Percentiles rank a stretch among this genome's conserved stretches.
phyloP scores from a whole-genome alignment of 1,139 yeast species.

The Kluyveromyces sp. region DNA sequence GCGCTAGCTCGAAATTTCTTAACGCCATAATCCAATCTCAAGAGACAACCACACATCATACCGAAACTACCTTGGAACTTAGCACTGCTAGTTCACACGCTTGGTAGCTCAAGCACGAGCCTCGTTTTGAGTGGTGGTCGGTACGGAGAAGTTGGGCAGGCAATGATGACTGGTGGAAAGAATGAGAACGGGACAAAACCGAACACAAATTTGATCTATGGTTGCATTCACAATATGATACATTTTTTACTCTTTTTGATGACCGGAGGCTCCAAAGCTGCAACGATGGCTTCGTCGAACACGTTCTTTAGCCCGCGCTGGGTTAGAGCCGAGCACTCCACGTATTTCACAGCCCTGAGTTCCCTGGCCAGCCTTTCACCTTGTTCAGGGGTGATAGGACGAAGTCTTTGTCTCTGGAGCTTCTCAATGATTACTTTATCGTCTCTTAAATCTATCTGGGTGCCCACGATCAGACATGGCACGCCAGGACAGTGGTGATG shows the following conservation, averaged over 20 bases:
- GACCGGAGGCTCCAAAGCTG: constrained; percentile 88
- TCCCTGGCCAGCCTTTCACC: constrained; percentile 93
- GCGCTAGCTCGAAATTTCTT: too few relatives aligned
- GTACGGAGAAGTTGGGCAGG: too few relatives aligned
- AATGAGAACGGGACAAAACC: too few relatives aligned
- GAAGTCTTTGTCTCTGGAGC: constrained; percentile 80
- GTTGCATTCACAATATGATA: constrained; percentile 67
- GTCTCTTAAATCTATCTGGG: constrained; percentile 89
- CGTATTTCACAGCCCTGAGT: constrained; percentile 89
- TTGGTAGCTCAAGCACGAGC: too few relatives aligned
- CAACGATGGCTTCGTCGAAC: constrained; percentile 95
- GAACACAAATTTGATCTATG: too few relatives aligned
- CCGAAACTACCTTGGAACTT: neutral
- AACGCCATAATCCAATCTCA: too few relatives aligned
- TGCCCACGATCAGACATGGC: constrained; percentile 92
- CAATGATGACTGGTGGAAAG: too few relatives aligned
- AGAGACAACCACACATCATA: neutral
- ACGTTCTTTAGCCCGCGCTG: constrained; percentile 94
- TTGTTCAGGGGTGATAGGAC: constrained; percentile 78
- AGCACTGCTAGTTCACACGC: neutral
- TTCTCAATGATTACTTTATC: constrained; percentile 87
- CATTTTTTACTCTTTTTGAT: constrained; percentile 71
- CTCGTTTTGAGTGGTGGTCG: too few relatives aligned
- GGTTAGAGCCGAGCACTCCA: constrained; percentile 95
- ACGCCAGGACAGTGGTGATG: constrained; percentile 98